A percentile compares a stretch with the other conserved stretches of the same genome.
Conservation (phyloP, 2,329 filamentous ascomycete species). For the Penicillium sp. region DNA sequence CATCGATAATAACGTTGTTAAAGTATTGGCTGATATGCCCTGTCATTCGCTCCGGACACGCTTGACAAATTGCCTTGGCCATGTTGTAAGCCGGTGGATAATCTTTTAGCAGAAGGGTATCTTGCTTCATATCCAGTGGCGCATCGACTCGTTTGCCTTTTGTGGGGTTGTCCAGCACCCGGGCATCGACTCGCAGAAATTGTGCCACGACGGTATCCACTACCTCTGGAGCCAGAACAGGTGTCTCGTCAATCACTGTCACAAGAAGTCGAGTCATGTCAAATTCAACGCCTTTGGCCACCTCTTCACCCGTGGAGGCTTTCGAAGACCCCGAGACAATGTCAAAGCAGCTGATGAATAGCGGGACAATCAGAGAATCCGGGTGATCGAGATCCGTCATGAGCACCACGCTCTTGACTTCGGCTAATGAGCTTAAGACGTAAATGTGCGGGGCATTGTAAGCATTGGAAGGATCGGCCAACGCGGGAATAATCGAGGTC, state of each 20-base stretch:
- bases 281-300: slow-evolving; percentile 89
- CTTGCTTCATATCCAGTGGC: slow-evolving; percentile 67
- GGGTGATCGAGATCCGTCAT: slow-evolving; percentile 80
- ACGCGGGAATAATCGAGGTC: slow-evolving; percentile 71
- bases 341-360: slow-evolving; percentile 90
- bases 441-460: slow-evolving; percentile 94
- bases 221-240: slow-evolving; percentile 69
- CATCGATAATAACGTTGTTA: slow-evolving; percentile 90
- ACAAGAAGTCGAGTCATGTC: slow-evolving; percentile 82
- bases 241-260: slow-evolving; percentile 79
- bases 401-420: slow-evolving; percentile 90
- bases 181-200: slow-evolving; percentile 80
- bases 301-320: slow-evolving; percentile 67
- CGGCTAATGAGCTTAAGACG: slow-evolving; percentile 78
- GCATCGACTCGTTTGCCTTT: slow-evolving; percentile 50
- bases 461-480: slow-evolving; percentile 78
- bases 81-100: slow-evolving; percentile 92
- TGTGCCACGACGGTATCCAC: slow-evolving; percentile 93
- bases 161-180: slow-evolving; percentile 48
- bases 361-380: slow-evolving; percentile 68
- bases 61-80: slow-evolving; percentile 89
- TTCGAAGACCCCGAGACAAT: slow-evolving; percentile 75
- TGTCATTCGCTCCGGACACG: slow-evolving; percentile 87
- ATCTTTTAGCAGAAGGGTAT: slow-evolving; percentile 76
- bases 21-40: slow-evolving; percentile 94